These are phyloP conservation scores for Linnemannia schmuckeri DNA, from an alignment of 192 early-diverging fungal genomes.

Conservation along the genomic window DNA sequence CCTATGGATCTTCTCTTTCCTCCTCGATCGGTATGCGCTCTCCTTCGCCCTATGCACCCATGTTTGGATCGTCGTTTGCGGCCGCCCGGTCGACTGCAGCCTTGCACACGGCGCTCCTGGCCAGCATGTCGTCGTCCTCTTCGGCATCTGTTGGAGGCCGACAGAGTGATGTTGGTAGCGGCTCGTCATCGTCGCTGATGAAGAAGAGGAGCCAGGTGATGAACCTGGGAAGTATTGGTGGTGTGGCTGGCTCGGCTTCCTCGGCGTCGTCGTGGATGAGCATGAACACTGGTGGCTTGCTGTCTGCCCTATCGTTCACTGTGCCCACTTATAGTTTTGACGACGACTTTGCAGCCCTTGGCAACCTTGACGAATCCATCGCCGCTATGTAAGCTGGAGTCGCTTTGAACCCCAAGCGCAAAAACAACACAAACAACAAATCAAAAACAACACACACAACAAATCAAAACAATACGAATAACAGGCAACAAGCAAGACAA, in stretches of 20 bases:
- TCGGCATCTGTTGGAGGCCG: neutral
- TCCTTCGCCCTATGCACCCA: constrained; percentile 38
- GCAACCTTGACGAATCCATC: constrained; percentile 10
- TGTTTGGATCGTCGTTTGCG: constrained; percentile 49
- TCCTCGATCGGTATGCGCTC: constrained; percentile 31
- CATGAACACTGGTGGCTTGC: constrained; percentile 38
- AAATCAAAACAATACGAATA: neutral
- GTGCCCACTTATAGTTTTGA: constrained; percentile 50
- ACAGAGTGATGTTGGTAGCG: neutral
- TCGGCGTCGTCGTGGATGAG: constrained; percentile 48
- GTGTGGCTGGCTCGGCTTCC: neutral
- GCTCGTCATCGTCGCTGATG: neutral
- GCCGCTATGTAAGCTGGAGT: constrained; percentile 15
- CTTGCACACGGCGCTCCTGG: constrained; percentile 34
- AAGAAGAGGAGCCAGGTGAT: constrained; percentile 14
- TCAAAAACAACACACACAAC: neutral
- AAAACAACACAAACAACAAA: neutral
- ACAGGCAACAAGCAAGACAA: neutral
- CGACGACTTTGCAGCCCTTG: constrained; percentile 1
- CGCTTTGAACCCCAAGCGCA: neutral
- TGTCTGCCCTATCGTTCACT: constrained; percentile 46
- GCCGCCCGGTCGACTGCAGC: constrained; percentile 48
- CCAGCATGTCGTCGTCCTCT: constrained; percentile 33
- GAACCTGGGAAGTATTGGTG: neutral
- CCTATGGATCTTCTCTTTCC: constrained; percentile 30